Evolutionary conservation across 345 rosid species (phyloP).

Genomic region (Hibiscus mutabilis): DNA sequence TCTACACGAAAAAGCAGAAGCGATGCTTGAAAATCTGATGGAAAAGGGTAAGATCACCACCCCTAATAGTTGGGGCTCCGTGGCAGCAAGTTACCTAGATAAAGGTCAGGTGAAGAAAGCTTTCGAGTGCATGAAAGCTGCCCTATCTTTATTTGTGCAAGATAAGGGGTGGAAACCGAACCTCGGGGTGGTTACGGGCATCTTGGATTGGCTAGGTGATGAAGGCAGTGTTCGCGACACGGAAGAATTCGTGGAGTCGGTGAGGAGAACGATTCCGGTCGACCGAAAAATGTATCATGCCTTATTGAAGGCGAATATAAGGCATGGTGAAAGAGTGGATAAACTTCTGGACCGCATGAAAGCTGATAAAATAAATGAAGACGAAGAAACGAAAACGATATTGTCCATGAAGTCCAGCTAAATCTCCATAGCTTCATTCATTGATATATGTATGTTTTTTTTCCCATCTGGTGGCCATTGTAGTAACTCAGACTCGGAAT

Average conservation of each 20-base stretch:
- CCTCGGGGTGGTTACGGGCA: constrained; percentile 31
- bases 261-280: constrained; percentile 31
- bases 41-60: constrained; percentile 42
- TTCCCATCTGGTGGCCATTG: background rate
- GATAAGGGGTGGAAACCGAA: constrained; percentile 61
- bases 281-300: constrained; percentile 55
- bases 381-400: constrained; percentile 41
- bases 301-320: constrained; percentile 39
- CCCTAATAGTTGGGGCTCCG: constrained; percentile 56
- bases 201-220: constrained; percentile 57
- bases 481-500: background rate
- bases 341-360: constrained; percentile 45
- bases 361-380: constrained; percentile 42
- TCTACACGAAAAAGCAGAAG: constrained; percentile 51
- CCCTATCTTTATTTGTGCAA: constrained; percentile 25
- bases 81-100: constrained; percentile 52
- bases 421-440: background rate
- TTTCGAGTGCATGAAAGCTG: constrained; percentile 44
- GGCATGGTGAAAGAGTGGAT: constrained; percentile 36
- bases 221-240: constrained; percentile 44
- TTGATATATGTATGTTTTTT: background rate
- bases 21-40: constrained; percentile 40
- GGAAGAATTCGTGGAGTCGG: constrained; percentile 41
- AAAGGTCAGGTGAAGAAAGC: constrained; percentile 40
- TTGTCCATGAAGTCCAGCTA: constrained; percentile 18